A percentile compares a stretch with the other conserved stretches of the same genome.
Conservation (phyloP, 1,139 yeast species). For the Pichia sp. region DNA sequence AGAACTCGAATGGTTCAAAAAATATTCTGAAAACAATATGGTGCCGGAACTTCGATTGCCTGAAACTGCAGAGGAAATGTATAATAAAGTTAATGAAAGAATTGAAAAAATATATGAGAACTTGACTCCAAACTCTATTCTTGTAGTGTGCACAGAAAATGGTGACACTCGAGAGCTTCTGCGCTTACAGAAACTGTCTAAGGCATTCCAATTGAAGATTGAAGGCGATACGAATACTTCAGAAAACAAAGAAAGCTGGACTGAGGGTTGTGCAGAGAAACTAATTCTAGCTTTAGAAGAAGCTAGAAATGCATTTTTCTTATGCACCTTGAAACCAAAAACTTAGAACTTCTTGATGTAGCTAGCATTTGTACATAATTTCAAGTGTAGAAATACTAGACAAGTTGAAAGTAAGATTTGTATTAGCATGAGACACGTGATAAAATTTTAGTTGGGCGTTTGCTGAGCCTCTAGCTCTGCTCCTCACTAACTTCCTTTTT, state of each 20-base stretch:
- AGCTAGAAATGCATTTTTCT: conserved; percentile 53
- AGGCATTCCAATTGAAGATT: conserved; percentile 36
- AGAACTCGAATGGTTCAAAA: conserved; percentile 46
- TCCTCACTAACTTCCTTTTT: no score
- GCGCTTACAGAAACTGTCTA: conserved; percentile 37
- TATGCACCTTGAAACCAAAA: conserved; percentile 35
- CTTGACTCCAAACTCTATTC: conserved; percentile 52
- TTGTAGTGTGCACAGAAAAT: conserved; percentile 56
- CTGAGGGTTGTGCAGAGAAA: conserved; percentile 47
- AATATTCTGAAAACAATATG: conserved; percentile 16
- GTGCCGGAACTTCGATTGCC: conserved; percentile 13
- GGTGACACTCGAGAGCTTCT: conserved; percentile 54
- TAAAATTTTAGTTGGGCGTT: neutral
- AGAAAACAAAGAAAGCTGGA: conserved; percentile 33
- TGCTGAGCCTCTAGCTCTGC: conserved; percentile 1
- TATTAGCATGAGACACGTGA: no score
- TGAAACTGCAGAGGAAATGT: conserved; percentile 23
- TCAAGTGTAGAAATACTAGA: no score
- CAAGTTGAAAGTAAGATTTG: no score
- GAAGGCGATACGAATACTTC: conserved; percentile 27
- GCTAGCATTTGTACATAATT: no score
- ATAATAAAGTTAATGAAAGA: conserved; percentile 35
- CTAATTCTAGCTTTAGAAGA: conserved; percentile 35
- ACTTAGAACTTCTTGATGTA: no score
- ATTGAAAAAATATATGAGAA: conserved; percentile 42